Base-by-base conservation (phyloP, 73 alveolate species). In the Paramecium octaurelia region DNA sequence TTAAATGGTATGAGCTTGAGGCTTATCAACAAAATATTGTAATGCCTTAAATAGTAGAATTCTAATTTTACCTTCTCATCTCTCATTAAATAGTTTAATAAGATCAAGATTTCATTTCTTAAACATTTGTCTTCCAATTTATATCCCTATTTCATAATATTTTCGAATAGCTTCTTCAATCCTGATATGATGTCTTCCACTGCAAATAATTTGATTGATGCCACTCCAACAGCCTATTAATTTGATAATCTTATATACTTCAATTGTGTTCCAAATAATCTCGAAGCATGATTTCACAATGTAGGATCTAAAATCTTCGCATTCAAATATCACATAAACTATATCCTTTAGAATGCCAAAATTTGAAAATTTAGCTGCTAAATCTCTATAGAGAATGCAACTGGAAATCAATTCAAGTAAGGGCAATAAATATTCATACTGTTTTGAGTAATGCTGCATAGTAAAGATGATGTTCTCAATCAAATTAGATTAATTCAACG, bases 201-300 rank as follows among this genome's bases (percentile, higher is more conserved):
- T 48, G 98, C 99, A 97, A 98, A 95, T 73, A 95, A 92, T 60
- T 96, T 94, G 58, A 97, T 95, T 11, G 99, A 96, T 73, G 96
- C 94, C 6, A 92, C 96, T 12, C 99, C 99, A 27, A 96, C 99
- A 24, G 96, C 98, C 95, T 73, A 38, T 12, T 38, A 2, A 36
- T 10, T 29, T n/a, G 8, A 7, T 18, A n/a, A 54, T 54, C 8
- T 6, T 1, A 8, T 0, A 36, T 73, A 73, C 87, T 38, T 98
- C 99, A 88, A 98, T 94, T 18, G 98, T 96, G 86, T 98, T 98
- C 99, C 99, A 98, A 31, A 98, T 98, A 31, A 98, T 98, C 90
- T 97, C 99, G 64, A 98, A 96, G 42, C 99, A 95, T 23, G 96
- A 93, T 58, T 97, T 94, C 1, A 98, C 99, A 16, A 97, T 80